Evolutionary conservation across 306 rosid species (phyloP).

Genomic region (Delonix regia): DNA sequence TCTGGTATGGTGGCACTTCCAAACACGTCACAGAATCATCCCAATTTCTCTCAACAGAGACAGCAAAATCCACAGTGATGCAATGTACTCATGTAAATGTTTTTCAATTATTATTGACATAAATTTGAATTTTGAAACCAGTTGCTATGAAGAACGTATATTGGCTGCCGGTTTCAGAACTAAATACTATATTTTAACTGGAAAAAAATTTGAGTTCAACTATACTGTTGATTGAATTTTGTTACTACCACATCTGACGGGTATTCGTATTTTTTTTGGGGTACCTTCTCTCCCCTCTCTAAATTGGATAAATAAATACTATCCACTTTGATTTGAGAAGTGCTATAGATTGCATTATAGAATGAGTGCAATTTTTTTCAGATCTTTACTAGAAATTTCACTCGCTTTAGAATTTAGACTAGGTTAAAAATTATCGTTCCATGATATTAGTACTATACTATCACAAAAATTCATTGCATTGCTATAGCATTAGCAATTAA

Average conservation of each 20-base stretch:
- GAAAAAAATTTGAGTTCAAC: neutral
- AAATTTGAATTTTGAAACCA: constrained; percentile 5
- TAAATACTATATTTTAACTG: neutral
- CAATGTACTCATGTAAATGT: constrained; percentile 16
- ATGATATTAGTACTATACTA: too few relatives aligned
- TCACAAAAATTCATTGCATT: neutral
- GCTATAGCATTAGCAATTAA: neutral
- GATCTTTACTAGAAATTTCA: neutral
- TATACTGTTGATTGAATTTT: neutral
- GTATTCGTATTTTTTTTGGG: neutral
- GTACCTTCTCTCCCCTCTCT: neutral
- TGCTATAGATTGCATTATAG: neutral
- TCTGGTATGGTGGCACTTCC: constrained; percentile 76
- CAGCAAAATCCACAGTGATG: constrained; percentile 83
- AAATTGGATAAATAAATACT: neutral
- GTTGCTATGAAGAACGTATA: neutral
- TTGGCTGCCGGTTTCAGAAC: neutral
- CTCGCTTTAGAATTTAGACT: neutral
- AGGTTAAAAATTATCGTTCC: neutral
- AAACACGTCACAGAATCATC: constrained; percentile 70
- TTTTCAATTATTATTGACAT: neutral
- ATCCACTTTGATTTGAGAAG: neutral
- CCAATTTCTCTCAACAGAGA: constrained; percentile 84
- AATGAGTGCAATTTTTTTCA: neutral
- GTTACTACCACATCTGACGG: neutral